phyloP scores from a whole-genome alignment of 2,329 filamentous ascomycete genomes.

The Aureobasidium sp. region DNA sequence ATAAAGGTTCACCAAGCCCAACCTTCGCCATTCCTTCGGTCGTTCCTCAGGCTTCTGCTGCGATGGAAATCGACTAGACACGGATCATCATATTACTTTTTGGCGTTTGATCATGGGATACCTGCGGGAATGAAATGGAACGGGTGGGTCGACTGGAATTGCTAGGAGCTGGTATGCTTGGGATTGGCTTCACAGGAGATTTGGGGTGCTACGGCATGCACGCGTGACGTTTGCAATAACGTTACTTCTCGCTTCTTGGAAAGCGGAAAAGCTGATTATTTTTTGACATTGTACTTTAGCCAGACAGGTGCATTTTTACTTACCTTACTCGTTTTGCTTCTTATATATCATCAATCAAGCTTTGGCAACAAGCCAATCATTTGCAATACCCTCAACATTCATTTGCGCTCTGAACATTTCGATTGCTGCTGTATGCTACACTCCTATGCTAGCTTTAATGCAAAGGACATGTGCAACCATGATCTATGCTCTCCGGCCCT shows the following conservation, averaged over 20 bases:
- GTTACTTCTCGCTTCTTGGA: not conserved
- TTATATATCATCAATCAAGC: not conserved
- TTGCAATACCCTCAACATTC: not conserved
- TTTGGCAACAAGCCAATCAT: not conserved
- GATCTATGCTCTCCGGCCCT: not conserved
- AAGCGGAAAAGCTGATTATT: not conserved
- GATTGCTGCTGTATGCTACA: not conserved
- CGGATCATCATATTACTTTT: not conserved
- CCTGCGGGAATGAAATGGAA: not conserved
- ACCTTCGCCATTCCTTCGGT: slow-evolving; percentile 4
- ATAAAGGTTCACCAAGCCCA: not conserved
- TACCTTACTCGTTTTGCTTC: not conserved
- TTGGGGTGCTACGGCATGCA: not conserved
- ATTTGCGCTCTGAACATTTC: not conserved
- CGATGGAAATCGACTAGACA: slow-evolving; percentile 7
- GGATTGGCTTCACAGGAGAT: not conserved
- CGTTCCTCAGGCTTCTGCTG: slow-evolving; percentile 3
- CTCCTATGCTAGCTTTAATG: not conserved
- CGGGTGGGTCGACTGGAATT: not conserved
- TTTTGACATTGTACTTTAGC: not conserved
- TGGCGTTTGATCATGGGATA: not conserved
- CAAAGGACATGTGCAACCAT: not conserved
- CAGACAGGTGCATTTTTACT: not conserved
- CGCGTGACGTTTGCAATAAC: not conserved
- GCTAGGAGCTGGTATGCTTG: not conserved